Base-by-base conservation (phyloP, 2,329 filamentous ascomycete genomes). In the Fusarium pseudograminearum region DNA sequence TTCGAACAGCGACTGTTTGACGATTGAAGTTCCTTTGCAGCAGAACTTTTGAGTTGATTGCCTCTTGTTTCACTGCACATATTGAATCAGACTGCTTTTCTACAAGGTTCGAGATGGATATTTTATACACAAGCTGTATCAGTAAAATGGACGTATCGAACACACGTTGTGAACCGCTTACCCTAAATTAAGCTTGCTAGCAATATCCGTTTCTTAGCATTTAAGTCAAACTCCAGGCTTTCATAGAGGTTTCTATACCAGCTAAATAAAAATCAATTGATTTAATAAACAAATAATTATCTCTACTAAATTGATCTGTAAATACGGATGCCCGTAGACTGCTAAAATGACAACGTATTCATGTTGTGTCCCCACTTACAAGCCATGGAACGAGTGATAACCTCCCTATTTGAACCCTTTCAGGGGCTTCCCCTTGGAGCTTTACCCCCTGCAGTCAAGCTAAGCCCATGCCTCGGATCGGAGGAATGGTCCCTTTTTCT, bases 401-500 rank as follows among this genome's bases (percentile, higher is more conserved):
- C 22, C 42, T 69, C 58, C 58, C 69, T 67, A 73, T 58, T 69
- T 61, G 46, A 48, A 53, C 45, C 44, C 40, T 58, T 65, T 69
- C 72, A 74, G 72, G 72, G 72, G 72, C 55, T 56, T 41, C 45
- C 59, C 67, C 41, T 65, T 52, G 64, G 61, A 69, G 34, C 36
- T 26, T 42, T n/a, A 20, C 50, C 67, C 67, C 67, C 67, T 70
- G 67, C 51, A 68, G 48, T 46, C 57, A 48, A 61, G 28, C 28
- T 30, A 61, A 56, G 52, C 62, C 67, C 61, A 50, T 65, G 57
- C 61, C 72, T 69, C 68, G 61, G 61, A 42, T 53, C 62, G 53
- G 52, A 54, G 66, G 64, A 54, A 53, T 36, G 59, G 63, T 63
- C 69, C 64, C 72, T 72, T 66, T 72, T 73, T 63, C 59, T 60